Evolutionary conservation across 2,329 filamentous ascomycete species (phyloP).

Genomic region (Ophiostoma himal-ulmi): DNA sequence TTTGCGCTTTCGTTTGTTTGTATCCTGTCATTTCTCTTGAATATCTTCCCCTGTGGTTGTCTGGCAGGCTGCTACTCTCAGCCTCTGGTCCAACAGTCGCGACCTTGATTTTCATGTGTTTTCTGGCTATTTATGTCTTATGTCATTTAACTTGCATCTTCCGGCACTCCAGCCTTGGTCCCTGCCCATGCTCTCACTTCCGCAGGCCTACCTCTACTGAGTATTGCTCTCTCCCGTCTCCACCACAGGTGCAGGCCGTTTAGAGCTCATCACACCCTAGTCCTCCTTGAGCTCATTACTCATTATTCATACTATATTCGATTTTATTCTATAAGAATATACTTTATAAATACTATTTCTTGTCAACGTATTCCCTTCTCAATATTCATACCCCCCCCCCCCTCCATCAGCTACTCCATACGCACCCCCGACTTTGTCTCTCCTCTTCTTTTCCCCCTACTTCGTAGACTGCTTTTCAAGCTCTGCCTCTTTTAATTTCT

Average conservation of each 20-base stretch:
- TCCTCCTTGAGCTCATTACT: background rate
- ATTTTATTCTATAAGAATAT: background rate
- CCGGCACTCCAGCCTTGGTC: too few species aligned
- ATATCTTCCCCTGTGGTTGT: background rate
- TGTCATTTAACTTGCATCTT: background rate
- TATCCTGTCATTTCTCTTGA: background rate
- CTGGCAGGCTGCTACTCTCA: slow-evolving; percentile 1
- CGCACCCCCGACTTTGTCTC: background rate
- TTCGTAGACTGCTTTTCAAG: background rate
- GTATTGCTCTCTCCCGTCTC: background rate
- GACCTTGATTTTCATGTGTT: background rate
- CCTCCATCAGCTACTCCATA: slow-evolving; percentile 8
- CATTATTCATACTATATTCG: background rate
- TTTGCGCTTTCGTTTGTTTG: background rate
- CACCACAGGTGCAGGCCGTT: background rate
- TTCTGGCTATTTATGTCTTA: background rate
- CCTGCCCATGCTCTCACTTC: background rate
- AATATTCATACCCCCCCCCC: slow-evolving; percentile 7
- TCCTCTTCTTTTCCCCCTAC: background rate
- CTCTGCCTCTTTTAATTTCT: background rate
- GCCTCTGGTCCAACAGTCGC: background rate
- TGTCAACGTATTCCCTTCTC: background rate
- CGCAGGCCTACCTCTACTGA: background rate
- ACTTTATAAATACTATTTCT: background rate
- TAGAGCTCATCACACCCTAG: slow-evolving; percentile 6